These are phyloP conservation scores for Elsinoe necatrix DNA, from an alignment of 2,329 filamentous ascomycete genomes.

Conservation along the genomic window DNA sequence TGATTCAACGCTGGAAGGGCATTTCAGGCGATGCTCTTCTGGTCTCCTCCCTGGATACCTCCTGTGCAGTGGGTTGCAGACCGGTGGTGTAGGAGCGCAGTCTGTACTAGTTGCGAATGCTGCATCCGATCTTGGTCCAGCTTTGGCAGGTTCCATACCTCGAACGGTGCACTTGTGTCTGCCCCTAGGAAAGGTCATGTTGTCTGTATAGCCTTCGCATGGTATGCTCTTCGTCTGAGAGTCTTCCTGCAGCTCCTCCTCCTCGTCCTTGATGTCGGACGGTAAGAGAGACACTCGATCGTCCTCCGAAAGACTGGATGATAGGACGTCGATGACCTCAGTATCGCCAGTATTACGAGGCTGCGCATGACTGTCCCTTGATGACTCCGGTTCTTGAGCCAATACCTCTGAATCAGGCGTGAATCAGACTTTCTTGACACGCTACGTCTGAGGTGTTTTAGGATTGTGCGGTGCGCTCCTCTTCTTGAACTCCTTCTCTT, in stretches of 20 bases:
- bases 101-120: neutral
- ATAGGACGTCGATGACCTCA: too few species aligned
- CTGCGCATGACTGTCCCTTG: neutral
- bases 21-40: neutral
- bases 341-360: too few species aligned
- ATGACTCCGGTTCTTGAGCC: neutral
- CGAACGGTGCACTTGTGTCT: too few species aligned
- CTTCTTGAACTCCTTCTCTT: slow-evolving; percentile 35
- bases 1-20: neutral
- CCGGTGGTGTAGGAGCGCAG: neutral
- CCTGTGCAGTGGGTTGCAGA: neutral
- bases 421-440: neutral
- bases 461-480: neutral
- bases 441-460: slow-evolving; percentile 2
- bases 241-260: too few species aligned
- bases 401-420: neutral
- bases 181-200: too few species aligned
- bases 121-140: neutral
- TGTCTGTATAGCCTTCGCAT: too few species aligned
- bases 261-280: too few species aligned
- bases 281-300: too few species aligned
- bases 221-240: too few species aligned
- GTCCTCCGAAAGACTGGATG: too few species aligned
- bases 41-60: neutral
- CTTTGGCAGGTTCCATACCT: too few species aligned